These are phyloP conservation scores for Pichia exigua DNA, from an alignment of 805 yeast genomes.

Conservation along the genomic window DNA sequence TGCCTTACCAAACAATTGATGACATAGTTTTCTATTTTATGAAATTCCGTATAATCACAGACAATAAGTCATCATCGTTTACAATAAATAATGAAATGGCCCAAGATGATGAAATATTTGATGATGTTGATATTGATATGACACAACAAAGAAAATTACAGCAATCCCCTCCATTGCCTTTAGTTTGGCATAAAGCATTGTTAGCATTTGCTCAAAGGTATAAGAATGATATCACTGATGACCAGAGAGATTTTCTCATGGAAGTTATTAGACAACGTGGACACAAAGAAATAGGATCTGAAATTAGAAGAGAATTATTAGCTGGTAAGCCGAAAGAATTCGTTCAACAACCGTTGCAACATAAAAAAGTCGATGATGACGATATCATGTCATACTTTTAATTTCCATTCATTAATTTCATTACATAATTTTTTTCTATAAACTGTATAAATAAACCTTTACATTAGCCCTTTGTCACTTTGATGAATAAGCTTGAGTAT, in stretches of 20 bases:
- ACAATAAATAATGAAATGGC: conserved; percentile 24
- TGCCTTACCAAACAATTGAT: conserved; percentile 94
- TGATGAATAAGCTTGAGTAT: conserved; percentile 40
- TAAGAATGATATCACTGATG: conserved; percentile 97
- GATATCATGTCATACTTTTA: conserved; percentile 29
- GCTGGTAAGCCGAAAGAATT: conserved; percentile 67
- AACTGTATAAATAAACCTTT: not conserved
- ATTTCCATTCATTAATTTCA: not conserved
- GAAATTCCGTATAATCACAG: conserved; percentile 68
- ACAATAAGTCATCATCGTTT: conserved; percentile 16
- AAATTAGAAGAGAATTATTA: conserved; percentile 83
- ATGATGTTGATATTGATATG: conserved; percentile 26
- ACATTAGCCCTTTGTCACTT: conserved; percentile 17
- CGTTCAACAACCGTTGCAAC: conserved; percentile 11
- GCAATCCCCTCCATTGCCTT: conserved; percentile 62
- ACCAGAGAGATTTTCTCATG: conserved; percentile 88
- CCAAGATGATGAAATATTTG: conserved; percentile 29
- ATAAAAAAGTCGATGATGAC: conserved; percentile 18
- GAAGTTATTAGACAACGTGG: conserved; percentile 87
- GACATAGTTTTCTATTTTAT: conserved; percentile 90
- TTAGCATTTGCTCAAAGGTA: conserved; percentile 92
- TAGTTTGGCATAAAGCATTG: conserved; percentile 96
- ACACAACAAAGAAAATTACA: conserved; percentile 26
- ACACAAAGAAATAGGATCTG: conserved; percentile 86
- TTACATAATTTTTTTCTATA: not conserved